Evolutionary conservation across 768 basidiomycete genomes (phyloP).

Genomic region (Dacryopinax spathularia): DNA sequence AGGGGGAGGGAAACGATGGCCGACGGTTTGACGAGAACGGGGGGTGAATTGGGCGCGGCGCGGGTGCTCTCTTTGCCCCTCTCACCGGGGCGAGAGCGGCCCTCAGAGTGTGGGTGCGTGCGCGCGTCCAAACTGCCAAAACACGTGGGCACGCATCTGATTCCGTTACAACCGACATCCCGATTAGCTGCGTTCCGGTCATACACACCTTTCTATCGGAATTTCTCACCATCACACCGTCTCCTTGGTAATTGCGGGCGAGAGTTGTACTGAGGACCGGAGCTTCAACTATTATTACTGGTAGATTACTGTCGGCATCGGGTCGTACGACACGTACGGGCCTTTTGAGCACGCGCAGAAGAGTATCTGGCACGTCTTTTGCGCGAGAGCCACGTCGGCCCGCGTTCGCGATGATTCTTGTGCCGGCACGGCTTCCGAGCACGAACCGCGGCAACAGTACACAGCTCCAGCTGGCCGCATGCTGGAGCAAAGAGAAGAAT

Average conservation of each 20-base stretch:
- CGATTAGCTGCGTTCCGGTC: neutral
- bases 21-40: neutral
- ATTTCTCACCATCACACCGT: neutral
- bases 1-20: neutral
- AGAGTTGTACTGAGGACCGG: too few species aligned
- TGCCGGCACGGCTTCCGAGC: neutral
- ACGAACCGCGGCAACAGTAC: too few species aligned
- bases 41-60: neutral
- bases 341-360: neutral
- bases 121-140: slow-evolving; percentile 1
- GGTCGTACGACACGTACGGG: too few species aligned
- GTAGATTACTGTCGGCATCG: too few species aligned
- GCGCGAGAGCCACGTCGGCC: neutral
- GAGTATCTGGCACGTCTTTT: neutral
- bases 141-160: neutral
- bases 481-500: too few species aligned
- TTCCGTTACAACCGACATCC: neutral
- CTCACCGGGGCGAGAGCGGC: neutral
- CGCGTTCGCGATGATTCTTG: neutral
- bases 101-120: neutral
- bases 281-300: too few species aligned
- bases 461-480: too few species aligned
- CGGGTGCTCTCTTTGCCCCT: neutral
- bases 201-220: neutral
- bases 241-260: too few species aligned